These are phyloP conservation scores for Candida montana DNA, from an alignment of 805 yeast species.

Conservation along the genomic window DNA sequence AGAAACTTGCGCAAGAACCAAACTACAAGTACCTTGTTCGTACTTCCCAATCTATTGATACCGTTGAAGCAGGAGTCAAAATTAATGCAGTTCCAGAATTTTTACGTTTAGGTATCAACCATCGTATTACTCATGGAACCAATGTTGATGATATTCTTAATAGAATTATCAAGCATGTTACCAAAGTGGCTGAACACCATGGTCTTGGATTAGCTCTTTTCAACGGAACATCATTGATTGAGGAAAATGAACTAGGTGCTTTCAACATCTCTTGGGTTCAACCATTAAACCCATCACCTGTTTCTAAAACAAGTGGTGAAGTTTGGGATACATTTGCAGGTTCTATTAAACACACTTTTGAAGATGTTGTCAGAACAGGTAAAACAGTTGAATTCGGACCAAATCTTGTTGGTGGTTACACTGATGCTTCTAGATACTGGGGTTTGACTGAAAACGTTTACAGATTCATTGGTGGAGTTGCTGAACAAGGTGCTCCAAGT, in stretches of 20 bases:
- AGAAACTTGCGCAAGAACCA: too few species aligned
- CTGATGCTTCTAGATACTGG: slow-evolving; percentile 61
- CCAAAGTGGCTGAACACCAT: slow-evolving; percentile 8
- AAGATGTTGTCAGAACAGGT: slow-evolving; percentile 34
- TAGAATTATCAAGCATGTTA: slow-evolving; percentile 32
- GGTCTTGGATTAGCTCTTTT: too few species aligned
- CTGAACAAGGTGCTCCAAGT: slow-evolving; percentile 7
- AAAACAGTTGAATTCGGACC: slow-evolving; percentile 33
- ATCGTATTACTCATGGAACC: slow-evolving; percentile 55
- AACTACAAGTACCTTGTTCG: slow-evolving; percentile 36
- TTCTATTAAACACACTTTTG: slow-evolving; percentile 47
- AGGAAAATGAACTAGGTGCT: slow-evolving; percentile 14
- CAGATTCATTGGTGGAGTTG: slow-evolving; percentile 34
- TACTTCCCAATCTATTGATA: slow-evolving; percentile 66
- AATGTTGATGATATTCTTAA: slow-evolving; percentile 34
- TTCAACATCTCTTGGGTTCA: slow-evolving; percentile 36
- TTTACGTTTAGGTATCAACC: slow-evolving; percentile 48
- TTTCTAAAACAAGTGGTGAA: slow-evolving; percentile 39
- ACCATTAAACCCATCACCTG: slow-evolving; percentile 46
- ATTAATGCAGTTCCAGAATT: slow-evolving; percentile 69
- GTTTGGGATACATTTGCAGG: slow-evolving; percentile 56
- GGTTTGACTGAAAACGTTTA: slow-evolving; percentile 47
- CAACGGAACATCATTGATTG: too few species aligned
- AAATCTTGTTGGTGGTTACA: slow-evolving; percentile 50
- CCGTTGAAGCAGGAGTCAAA: slow-evolving; percentile 64